phyloP scores from a whole-genome alignment of 2,329 filamentous ascomycete species.

The Eurotiales sp. region DNA sequence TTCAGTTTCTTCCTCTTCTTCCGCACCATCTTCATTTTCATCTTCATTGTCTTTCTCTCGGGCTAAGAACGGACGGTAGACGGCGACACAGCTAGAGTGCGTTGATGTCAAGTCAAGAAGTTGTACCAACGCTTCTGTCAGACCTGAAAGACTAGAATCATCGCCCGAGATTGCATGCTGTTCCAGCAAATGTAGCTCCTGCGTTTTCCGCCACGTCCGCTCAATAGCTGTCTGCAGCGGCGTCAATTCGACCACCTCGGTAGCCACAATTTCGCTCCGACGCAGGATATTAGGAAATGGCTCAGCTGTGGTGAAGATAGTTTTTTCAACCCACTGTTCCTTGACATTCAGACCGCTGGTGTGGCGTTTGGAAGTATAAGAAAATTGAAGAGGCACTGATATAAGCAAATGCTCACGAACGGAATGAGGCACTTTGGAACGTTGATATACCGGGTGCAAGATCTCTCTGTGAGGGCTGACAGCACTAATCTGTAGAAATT shows the following conservation, averaged over 20 bases:
- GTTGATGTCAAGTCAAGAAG: conserved; percentile 71
- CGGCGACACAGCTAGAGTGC: conserved; percentile 72
- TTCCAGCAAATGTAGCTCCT: conserved; percentile 74
- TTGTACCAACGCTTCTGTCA: conserved; percentile 72
- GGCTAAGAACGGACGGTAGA: conserved; percentile 72
- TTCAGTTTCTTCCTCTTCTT: conserved; percentile 49
- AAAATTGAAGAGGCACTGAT: conserved; percentile 73
- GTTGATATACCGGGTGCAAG: conserved; percentile 78
- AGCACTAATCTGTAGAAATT: conserved; percentile 78
- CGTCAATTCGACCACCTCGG: conserved; percentile 62
- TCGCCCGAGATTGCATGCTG: conserved; percentile 70
- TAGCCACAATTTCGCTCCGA: conserved; percentile 75
- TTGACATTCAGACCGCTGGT: conserved; percentile 63
- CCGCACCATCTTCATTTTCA: conserved; percentile 39
- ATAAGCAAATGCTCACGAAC: conserved; percentile 84
- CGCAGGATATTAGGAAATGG: conserved; percentile 87
- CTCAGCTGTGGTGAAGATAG: conserved; percentile 77
- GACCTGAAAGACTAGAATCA: conserved; percentile 61
- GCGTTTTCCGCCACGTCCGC: conserved; percentile 83
- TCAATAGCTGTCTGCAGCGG: conserved; percentile 87
- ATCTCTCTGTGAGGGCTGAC: conserved; percentile 81
- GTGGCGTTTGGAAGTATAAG: conserved; percentile 68
- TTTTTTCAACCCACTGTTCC: conserved; percentile 78
- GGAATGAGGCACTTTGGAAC: conserved; percentile 75
- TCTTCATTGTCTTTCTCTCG: conserved; percentile 42